These are phyloP conservation scores for Yarrowia sp. DNA, from an alignment of 805 yeast species.

Conservation along the genomic window DNA sequence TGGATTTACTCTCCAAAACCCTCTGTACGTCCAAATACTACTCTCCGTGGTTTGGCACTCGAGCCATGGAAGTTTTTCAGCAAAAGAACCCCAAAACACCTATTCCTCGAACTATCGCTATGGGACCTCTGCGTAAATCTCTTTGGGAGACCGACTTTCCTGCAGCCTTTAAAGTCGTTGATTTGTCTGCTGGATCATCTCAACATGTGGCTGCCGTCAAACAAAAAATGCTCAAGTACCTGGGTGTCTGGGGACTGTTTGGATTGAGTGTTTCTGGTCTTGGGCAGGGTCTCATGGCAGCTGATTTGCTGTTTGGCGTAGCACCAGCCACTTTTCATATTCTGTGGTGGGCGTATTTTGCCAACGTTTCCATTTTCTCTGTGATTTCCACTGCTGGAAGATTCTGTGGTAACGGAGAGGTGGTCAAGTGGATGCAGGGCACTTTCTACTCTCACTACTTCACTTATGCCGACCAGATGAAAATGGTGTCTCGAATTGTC, in stretches of 20 bases:
- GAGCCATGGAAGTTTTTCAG: constrained; percentile 17
- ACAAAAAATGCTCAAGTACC: constrained; percentile 6
- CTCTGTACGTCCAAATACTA: constrained; percentile 1
- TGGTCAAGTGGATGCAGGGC: constrained; percentile 62
- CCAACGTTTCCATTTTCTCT: constrained; percentile 49
- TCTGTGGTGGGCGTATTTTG: constrained; percentile 50
- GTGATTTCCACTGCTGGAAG: constrained; percentile 50
- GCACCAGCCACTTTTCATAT: constrained; percentile 39
- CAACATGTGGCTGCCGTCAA: neutral
- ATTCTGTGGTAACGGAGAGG: constrained; percentile 53
- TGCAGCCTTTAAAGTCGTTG: constrained; percentile 5
- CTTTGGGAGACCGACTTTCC: constrained; percentile 13
- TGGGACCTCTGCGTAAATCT: neutral
- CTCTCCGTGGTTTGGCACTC: constrained; percentile 8
- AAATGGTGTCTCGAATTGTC: constrained; percentile 61
- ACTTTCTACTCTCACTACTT: constrained; percentile 64
- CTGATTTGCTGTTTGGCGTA: constrained; percentile 32
- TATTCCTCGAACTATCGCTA: neutral
- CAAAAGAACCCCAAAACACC: neutral
- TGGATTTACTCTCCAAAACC: neutral
- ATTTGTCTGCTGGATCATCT: neutral
- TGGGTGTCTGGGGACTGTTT: constrained; percentile 1
- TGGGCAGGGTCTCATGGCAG: constrained; percentile 3
- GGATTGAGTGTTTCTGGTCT: neutral
- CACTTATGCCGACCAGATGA: constrained; percentile 63